Conservation (phyloP, 2,329 filamentous ascomycete species). For the Macroventuria anomochaeta region DNA sequence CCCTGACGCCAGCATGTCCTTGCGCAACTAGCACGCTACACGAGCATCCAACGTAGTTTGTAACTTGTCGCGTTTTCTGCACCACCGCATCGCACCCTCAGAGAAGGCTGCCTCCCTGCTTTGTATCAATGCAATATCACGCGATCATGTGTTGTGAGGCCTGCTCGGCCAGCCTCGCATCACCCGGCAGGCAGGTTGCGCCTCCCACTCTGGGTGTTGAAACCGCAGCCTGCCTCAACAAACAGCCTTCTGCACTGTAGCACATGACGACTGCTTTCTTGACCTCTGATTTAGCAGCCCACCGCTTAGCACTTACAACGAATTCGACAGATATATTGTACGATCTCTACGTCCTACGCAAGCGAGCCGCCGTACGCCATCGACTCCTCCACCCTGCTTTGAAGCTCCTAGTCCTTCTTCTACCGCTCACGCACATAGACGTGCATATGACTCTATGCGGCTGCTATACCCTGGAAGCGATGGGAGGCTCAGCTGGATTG, state of each 20-base stretch:
- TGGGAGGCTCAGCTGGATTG: conserved; percentile 11
- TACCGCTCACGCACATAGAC: conserved; percentile 11
- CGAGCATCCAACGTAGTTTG: background rate
- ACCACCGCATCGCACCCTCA: background rate
- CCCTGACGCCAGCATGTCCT: background rate
- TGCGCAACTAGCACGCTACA: background rate
- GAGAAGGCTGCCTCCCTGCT: background rate
- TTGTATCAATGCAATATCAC: too few relatives aligned
- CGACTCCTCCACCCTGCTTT: conserved; percentile 11
- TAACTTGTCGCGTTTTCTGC: background rate
- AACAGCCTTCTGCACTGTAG: conserved; percentile 7
- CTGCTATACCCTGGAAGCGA: conserved; percentile 17
- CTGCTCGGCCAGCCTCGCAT: background rate
- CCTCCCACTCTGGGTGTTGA: conserved; percentile 5
- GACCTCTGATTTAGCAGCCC: too few relatives aligned
- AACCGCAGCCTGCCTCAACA: conserved; percentile 13
- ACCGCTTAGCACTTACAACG: background rate
- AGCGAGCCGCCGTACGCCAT: background rate
- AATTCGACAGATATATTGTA: background rate
- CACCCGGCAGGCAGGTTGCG: conserved; percentile 12
- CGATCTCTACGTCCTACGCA: too few relatives aligned
- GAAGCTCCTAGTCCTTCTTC: conserved; percentile 6
- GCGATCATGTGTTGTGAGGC: background rate
- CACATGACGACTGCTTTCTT: background rate
- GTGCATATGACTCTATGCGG: conserved; percentile 13